Percentiles rank a stretch among this genome's conserved stretches.
These are phyloP conservation scores for Monosporascus sp. DNA, from an alignment of 2,329 filamentous ascomycete species.

Conservation along the genomic window DNA sequence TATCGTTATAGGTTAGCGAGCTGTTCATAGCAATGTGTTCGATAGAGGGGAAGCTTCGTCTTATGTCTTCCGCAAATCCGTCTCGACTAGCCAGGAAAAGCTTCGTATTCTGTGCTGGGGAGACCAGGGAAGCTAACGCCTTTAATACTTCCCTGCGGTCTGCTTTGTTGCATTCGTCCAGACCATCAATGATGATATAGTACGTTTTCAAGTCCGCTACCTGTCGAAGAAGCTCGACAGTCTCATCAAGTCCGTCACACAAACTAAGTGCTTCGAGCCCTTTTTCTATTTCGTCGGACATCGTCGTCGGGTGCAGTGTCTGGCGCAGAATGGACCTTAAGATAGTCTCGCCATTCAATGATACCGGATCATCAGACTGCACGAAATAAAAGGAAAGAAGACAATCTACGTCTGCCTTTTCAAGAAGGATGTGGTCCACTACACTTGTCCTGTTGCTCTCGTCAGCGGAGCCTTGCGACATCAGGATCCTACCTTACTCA, in stretches of 20 bases:
- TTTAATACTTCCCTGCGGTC: slow-evolving; percentile 10
- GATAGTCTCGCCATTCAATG: slow-evolving; percentile 13
- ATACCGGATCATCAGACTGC: slow-evolving; percentile 13
- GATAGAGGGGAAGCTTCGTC: neutral
- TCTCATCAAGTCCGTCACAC: neutral
- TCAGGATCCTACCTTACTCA: neutral
- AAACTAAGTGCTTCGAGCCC: neutral
- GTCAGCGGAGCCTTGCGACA: no score
- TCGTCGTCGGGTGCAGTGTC: slow-evolving; percentile 2
- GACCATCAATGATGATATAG: slow-evolving; percentile 23
- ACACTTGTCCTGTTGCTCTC: slow-evolving; percentile 9
- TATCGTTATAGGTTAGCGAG: slow-evolving; percentile 9
- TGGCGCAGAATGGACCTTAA: slow-evolving; percentile 19
- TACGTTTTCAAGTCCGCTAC: slow-evolving; percentile 1
- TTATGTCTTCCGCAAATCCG: slow-evolving; percentile 8
- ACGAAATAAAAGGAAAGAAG: slow-evolving; percentile 21
- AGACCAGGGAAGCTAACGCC: slow-evolving; percentile 12
- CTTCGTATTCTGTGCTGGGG: slow-evolving; percentile 4
- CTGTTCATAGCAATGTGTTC: slow-evolving; percentile 9
- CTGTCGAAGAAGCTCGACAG: slow-evolving; percentile 1
- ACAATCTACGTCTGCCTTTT: neutral
- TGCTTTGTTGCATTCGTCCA: slow-evolving; percentile 22
- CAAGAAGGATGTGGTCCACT: slow-evolving; percentile 13
- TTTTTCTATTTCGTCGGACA: slow-evolving; percentile 6
- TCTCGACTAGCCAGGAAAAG: slow-evolving; percentile 3